Conservation (phyloP, 352 stramenopile genomes). For the Globisporangium ultimum region DNA sequence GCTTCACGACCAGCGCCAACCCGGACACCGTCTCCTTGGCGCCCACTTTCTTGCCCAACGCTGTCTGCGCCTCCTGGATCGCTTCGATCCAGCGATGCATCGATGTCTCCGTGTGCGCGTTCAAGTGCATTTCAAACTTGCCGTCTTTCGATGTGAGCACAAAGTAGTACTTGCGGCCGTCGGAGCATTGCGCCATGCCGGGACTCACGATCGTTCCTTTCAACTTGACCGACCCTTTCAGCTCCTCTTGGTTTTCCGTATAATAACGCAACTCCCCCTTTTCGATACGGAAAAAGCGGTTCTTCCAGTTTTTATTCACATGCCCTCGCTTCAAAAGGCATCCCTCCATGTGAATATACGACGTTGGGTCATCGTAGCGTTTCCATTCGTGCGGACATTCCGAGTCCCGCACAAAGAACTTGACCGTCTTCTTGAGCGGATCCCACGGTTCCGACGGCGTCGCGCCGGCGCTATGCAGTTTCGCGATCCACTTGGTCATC, state of each 20-base stretch:
- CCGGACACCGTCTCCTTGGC: constrained; percentile 55
- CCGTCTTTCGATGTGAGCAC: constrained; percentile 77
- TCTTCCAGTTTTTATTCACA: constrained; percentile 88
- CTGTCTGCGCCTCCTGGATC: constrained; percentile 70
- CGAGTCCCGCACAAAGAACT: constrained; percentile 72
- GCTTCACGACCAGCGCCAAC: constrained; percentile 70
- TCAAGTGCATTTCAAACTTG: constrained; percentile 85
- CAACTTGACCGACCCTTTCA: constrained; percentile 69
- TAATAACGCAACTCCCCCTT: constrained; percentile 79
- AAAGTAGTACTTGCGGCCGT: constrained; percentile 84
- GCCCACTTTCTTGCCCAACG: constrained; percentile 36
- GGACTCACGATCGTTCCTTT: constrained; percentile 82
- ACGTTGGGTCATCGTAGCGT: constrained; percentile 81
- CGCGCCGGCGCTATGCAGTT: constrained; percentile 66
- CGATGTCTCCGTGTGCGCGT: constrained; percentile 72
- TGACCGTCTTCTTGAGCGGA: constrained; percentile 75
- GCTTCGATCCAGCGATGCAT: constrained; percentile 88
- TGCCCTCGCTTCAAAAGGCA: constrained; percentile 80
- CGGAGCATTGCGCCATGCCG: constrained; percentile 76
- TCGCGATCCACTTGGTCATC: constrained; percentile 85
- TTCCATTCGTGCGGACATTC: constrained; percentile 82
- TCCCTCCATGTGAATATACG: constrained; percentile 86
- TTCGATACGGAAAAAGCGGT: constrained; percentile 86
- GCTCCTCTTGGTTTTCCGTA: constrained; percentile 70
- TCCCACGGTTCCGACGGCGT: constrained; percentile 70